Evolutionary conservation across 257 asterid genomes (phyloP).

Genomic region (Voacanga thouarsii): DNA sequence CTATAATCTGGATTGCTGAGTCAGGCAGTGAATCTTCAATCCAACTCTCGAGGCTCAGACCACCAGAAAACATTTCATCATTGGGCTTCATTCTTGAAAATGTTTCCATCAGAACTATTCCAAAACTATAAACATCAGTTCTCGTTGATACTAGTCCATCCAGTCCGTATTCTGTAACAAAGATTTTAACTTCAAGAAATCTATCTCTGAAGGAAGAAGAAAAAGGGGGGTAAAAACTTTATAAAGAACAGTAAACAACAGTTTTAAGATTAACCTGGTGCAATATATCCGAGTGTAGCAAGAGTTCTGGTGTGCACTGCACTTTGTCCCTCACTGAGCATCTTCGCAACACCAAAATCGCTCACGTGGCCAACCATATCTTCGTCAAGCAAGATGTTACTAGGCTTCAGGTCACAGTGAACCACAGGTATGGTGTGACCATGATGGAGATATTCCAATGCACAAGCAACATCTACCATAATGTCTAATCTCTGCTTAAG

Average conservation of each 20-base stretch:
- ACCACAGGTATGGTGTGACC: neutral
- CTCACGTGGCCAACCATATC: neutral
- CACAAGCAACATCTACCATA: constrained; percentile 31
- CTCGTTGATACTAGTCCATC: constrained; percentile 41
- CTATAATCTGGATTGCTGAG: constrained; percentile 11
- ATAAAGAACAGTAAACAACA: too few species aligned
- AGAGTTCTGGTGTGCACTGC: neutral
- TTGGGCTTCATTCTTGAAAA: constrained; percentile 34
- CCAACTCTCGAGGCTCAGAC: constrained; percentile 31
- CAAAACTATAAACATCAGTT: constrained; percentile 42
- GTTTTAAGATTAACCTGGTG: constrained; percentile 15
- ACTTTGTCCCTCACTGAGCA: neutral
- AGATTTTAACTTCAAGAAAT: neutral
- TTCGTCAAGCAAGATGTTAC: constrained; percentile 3
- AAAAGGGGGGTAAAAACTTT: too few species aligned
- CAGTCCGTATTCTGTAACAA: constrained; percentile 35
- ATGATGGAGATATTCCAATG: constrained; percentile 3
- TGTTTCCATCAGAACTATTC: constrained; percentile 41
- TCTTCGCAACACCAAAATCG: constrained; percentile 11
- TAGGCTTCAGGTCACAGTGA: constrained; percentile 12
- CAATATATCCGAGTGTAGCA: constrained; percentile 10
- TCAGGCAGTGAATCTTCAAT: constrained; percentile 16
- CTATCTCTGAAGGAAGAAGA: neutral
- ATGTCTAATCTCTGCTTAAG: constrained; percentile 25
- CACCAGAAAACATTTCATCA: constrained; percentile 27